Evolutionary conservation across 2,329 filamentous ascomycete species (phyloP).

Genomic region (Pseudocercospora macadamiae): DNA sequence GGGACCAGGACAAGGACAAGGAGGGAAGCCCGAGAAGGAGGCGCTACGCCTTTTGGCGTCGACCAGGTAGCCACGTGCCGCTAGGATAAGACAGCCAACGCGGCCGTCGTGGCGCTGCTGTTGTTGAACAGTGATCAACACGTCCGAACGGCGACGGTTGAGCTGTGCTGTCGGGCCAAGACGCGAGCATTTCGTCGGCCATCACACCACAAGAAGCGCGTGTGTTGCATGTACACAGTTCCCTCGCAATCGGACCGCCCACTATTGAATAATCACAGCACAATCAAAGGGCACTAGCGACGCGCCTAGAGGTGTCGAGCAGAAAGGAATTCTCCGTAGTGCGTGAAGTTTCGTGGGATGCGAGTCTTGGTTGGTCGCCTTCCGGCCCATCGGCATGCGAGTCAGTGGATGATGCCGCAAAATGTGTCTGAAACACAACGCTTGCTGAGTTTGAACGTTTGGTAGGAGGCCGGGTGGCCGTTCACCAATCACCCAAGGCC

Average conservation of each 20-base stretch:
- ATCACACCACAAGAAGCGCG: background rate
- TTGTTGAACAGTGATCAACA: background rate
- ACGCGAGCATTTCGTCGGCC: background rate
- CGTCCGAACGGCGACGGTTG: background rate
- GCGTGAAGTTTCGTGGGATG: background rate
- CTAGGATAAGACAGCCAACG: background rate
- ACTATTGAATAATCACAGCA: background rate
- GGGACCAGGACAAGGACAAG: background rate
- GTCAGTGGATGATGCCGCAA: slow-evolving; percentile 8
- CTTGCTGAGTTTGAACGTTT: background rate
- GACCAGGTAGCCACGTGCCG: background rate
- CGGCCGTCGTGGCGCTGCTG: slow-evolving; percentile 2
- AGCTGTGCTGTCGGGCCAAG: background rate
- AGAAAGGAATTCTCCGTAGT: slow-evolving; percentile 23
- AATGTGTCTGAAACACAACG: slow-evolving; percentile 11
- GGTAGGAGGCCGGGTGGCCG: background rate
- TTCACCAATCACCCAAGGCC: background rate
- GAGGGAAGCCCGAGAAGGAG: background rate
- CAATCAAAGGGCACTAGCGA: slow-evolving; percentile 9
- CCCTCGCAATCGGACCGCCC: background rate
- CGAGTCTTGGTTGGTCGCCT: slow-evolving; percentile 11
- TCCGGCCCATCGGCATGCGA: slow-evolving; percentile 13
- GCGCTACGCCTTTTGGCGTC: background rate
- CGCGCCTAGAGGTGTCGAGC: slow-evolving; percentile 20
- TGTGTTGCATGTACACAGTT: background rate